phyloP scores from a whole-genome alignment of 2,329 filamentous ascomycete species.

The Clarireedia paspali region DNA sequence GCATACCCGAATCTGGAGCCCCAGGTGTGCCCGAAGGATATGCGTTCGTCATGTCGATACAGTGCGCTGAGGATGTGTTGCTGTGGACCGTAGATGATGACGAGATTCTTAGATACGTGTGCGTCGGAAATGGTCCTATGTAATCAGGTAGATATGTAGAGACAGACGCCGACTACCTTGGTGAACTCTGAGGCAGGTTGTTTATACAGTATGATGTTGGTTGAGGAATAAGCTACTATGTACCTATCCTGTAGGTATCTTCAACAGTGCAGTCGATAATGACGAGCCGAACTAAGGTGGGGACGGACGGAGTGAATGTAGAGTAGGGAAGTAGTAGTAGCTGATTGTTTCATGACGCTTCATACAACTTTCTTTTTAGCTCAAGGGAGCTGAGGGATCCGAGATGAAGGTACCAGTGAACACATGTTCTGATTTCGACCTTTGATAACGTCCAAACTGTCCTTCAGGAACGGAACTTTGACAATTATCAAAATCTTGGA shows the following conservation, averaged over 20 bases:
- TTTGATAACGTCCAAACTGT: too few species aligned
- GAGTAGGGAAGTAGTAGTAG: too few species aligned
- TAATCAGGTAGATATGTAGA: too few species aligned
- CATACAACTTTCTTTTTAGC: background rate
- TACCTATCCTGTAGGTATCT: background rate
- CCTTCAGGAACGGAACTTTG: too few species aligned
- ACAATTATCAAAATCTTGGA: background rate
- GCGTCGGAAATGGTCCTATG: too few species aligned
- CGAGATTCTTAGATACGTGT: background rate
- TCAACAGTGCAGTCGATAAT: background rate
- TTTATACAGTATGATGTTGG: background rate
- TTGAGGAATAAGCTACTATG: background rate
- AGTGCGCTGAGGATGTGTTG: background rate
- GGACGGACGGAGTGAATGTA: background rate
- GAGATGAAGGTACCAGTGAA: background rate
- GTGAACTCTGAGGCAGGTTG: too few species aligned
- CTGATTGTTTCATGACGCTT: background rate
- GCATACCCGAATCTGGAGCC: slow-evolving; percentile 27
- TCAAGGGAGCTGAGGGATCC: background rate
- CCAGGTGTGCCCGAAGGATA: slow-evolving; percentile 27
- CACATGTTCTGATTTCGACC: background rate
- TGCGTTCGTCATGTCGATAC: slow-evolving; percentile 22
- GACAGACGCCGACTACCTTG: too few species aligned
- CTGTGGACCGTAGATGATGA: background rate
- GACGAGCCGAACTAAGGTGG: background rate